Conservation (phyloP, 2,329 filamentous ascomycete genomes). For the Aspergillus sp. region DNA sequence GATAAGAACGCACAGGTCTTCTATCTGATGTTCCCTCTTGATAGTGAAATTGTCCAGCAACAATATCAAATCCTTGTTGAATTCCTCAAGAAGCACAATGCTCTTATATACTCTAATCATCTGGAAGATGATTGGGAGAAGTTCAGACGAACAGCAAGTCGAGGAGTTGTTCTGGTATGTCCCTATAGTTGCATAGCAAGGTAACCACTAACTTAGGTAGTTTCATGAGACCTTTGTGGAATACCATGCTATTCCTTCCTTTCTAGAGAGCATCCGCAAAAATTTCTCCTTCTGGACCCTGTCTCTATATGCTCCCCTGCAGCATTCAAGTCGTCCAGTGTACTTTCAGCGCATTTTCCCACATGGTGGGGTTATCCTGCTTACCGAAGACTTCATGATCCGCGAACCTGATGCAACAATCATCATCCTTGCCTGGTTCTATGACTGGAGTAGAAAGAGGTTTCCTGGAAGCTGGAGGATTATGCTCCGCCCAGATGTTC, state of each 20-base stretch:
- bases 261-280: slow-evolving; percentile 17
- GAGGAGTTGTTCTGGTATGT: slow-evolving; percentile 32
- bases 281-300: slow-evolving; percentile 32
- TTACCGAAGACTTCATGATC: slow-evolving; percentile 38
- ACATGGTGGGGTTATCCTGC: slow-evolving; percentile 30
- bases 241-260: slow-evolving; percentile 23
- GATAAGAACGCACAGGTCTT: slow-evolving; percentile 20
- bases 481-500: slow-evolving; percentile 32
- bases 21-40: slow-evolving; percentile 29
- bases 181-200: not conserved
- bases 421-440: slow-evolving; percentile 35
- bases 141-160: slow-evolving; percentile 22
- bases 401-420: slow-evolving; percentile 23
- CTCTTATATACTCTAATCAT: slow-evolving; percentile 24
- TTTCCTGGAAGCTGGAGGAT: slow-evolving; percentile 31
- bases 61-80: slow-evolving; percentile 23
- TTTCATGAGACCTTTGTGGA: slow-evolving; percentile 32
- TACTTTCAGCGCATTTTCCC: slow-evolving; percentile 35
- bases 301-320: slow-evolving; percentile 21
- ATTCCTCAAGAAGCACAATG: slow-evolving; percentile 20
- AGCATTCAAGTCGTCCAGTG: slow-evolving; percentile 13
- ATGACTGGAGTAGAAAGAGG: slow-evolving; percentile 12
- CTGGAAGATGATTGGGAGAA: slow-evolving; percentile 29
- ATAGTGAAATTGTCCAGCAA: slow-evolving; percentile 7
- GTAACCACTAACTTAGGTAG: slow-evolving; percentile 13